A percentile compares a stretch with the other conserved stretches of the same genome.
phyloP scores from a whole-genome alignment of 768 basidiomycete genomes.

The Lactifluus hygrophoroides region DNA sequence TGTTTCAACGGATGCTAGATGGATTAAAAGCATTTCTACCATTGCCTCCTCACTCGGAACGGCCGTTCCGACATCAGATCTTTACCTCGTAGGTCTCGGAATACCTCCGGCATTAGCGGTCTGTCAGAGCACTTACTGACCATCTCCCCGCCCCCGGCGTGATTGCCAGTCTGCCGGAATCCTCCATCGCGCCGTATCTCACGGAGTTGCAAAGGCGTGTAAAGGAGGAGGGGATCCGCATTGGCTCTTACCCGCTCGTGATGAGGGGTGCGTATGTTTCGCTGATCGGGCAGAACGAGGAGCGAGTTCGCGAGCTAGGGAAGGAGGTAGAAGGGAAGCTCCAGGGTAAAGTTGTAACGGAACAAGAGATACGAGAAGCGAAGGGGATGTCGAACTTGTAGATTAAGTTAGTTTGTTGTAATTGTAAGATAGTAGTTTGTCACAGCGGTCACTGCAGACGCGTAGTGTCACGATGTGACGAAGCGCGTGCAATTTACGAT shows the following conservation, averaged over 20 bases:
- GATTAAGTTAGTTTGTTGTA: not conserved
- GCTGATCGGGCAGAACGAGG: slow-evolving; percentile 41
- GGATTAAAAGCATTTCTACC: slow-evolving; percentile 66
- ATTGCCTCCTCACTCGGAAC: slow-evolving; percentile 63
- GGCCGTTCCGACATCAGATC: slow-evolving; percentile 73
- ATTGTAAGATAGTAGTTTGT: too few relatives aligned
- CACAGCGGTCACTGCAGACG: too few relatives aligned
- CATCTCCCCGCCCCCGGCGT: not conserved
- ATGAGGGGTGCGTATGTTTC: slow-evolving; percentile 55
- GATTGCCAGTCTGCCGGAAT: slow-evolving; percentile 55
- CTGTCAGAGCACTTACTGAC: not conserved
- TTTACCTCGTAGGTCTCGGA: slow-evolving; percentile 58
- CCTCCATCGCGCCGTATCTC: slow-evolving; percentile 80
- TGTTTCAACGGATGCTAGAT: slow-evolving; percentile 78
- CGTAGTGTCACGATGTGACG: slow-evolving; percentile 20
- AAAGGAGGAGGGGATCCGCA: slow-evolving; percentile 64
- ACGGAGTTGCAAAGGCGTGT: slow-evolving; percentile 69
- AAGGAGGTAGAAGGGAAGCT: slow-evolving; percentile 54
- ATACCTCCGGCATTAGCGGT: slow-evolving; percentile 1
- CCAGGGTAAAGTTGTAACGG: slow-evolving; percentile 50
- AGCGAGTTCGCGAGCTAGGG: slow-evolving; percentile 46
- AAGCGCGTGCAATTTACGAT: slow-evolving; percentile 8
- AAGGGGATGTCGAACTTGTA: slow-evolving; percentile 26
- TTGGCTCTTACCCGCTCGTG: slow-evolving; percentile 69
- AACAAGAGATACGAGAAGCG: slow-evolving; percentile 53